These are phyloP conservation scores for Clarireedia paspali DNA, from an alignment of 2,329 filamentous ascomycete species.

Conservation along the genomic window DNA sequence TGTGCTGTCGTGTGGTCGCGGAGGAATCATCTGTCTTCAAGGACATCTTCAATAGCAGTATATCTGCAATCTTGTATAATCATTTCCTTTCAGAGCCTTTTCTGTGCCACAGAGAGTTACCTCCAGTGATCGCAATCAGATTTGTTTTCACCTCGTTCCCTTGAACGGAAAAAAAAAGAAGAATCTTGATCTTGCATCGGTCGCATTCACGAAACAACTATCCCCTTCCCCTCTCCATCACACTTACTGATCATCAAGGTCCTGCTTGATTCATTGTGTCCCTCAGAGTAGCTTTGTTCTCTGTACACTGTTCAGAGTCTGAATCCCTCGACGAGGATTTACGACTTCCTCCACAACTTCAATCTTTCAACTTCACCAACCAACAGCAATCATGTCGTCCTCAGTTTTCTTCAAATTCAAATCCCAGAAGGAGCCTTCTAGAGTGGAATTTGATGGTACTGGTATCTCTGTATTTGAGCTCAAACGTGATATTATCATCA, in stretches of 20 bases:
- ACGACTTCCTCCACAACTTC: slow-evolving; percentile 11
- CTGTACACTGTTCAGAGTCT: slow-evolving; percentile 12
- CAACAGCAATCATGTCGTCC: slow-evolving; percentile 36
- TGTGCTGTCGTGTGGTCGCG: slow-evolving; percentile 4
- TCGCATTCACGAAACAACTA: slow-evolving; percentile 24
- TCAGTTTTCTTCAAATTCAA: slow-evolving; percentile 99
- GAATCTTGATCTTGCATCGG: slow-evolving; percentile 29
- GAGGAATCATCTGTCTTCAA: slow-evolving; percentile 17
- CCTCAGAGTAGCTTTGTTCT: slow-evolving; percentile 18
- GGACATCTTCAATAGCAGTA: slow-evolving; percentile 23
- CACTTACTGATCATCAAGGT: slow-evolving; percentile 21
- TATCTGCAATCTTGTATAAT: slow-evolving; percentile 31
- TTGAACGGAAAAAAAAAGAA: slow-evolving; percentile 31
- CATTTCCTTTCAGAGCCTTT: slow-evolving; percentile 27
- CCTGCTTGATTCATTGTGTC: slow-evolving; percentile 19
- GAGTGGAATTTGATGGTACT: slow-evolving; percentile 94
- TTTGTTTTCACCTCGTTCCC: slow-evolving; percentile 30
- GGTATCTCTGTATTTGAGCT: slow-evolving; percentile 97
- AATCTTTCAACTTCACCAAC: slow-evolving; percentile 11
- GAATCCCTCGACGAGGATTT: slow-evolving; percentile 2
- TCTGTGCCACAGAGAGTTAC: slow-evolving; percentile 26
- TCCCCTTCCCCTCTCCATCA: slow-evolving; percentile 19
- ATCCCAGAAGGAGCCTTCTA: slow-evolving; percentile 89
- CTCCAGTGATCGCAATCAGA: slow-evolving; percentile 31
- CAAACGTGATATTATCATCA: slow-evolving; percentile 95